A percentile compares a stretch with the other conserved stretches of the same genome.
Evolutionary conservation across 148 eudicot species (phyloP).

Genomic region (Camellia granthamiana): DNA sequence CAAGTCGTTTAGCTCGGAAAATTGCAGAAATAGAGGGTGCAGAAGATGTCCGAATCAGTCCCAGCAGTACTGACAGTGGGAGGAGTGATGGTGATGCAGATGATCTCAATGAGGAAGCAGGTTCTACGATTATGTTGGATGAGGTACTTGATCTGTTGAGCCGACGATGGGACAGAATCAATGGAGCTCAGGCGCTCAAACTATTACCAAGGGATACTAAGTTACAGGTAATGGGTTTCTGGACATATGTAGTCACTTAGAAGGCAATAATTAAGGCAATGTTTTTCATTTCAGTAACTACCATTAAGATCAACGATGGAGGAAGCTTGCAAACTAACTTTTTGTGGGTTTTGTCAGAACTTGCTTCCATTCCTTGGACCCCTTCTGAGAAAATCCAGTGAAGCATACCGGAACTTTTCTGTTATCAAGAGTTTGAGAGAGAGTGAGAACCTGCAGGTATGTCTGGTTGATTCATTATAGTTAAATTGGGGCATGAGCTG

Average conservation of each 20-base stretch:
- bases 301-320: background rate
- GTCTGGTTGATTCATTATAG: slow-evolving; percentile 4
- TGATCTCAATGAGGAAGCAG: slow-evolving; percentile 59
- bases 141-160: slow-evolving; percentile 90
- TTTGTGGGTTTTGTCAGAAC: slow-evolving; percentile 47
- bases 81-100: slow-evolving; percentile 95
- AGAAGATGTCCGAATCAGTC: slow-evolving; percentile 63
- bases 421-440: slow-evolving; percentile 87
- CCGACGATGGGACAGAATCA: slow-evolving; percentile 88
- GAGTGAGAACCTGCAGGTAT: slow-evolving; percentile 94
- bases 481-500: background rate
- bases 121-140: slow-evolving; percentile 81
- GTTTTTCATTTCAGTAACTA: background rate
- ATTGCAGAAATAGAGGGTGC: slow-evolving; percentile 94
- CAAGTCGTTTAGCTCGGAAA: slow-evolving; percentile 51
- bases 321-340: background rate
- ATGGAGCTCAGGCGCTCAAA: slow-evolving; percentile 94
- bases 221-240: slow-evolving; percentile 59
- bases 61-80: slow-evolving; percentile 87
- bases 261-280: background rate
- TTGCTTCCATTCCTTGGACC: slow-evolving; percentile 95
- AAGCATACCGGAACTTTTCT: slow-evolving; percentile 79
- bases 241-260: background rate
- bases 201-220: slow-evolving; percentile 87
- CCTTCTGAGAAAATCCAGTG: slow-evolving; percentile 86